These are phyloP conservation scores for Boletus tylopilopsis DNA, from an alignment of 768 basidiomycete species.

Conservation along the genomic window DNA sequence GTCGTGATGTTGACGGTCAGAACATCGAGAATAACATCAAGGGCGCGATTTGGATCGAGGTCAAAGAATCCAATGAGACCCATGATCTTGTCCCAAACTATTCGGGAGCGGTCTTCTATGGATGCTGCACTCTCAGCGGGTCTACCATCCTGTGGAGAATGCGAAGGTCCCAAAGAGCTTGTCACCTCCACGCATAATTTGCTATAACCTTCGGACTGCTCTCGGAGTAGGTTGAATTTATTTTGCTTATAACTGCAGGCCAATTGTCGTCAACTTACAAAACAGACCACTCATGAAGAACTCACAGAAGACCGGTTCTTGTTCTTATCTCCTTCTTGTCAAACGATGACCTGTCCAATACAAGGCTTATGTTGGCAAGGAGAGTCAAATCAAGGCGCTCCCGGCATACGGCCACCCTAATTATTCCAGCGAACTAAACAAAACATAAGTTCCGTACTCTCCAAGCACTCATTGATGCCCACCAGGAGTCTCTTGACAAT, in stretches of 20 bases:
- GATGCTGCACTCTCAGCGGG: conserved; percentile 55
- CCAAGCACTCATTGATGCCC: conserved; percentile 4
- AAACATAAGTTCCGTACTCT: neutral
- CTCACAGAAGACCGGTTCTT: conserved; percentile 79
- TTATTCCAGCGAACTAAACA: conserved; percentile 52
- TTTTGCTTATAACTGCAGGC: conserved; percentile 87
- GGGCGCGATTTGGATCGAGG: conserved; percentile 88
- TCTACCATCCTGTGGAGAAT: conserved; percentile 61
- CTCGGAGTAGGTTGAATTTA: conserved; percentile 96
- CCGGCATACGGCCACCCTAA: conserved; percentile 59
- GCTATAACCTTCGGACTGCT: conserved; percentile 97
- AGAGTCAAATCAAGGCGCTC: conserved; percentile 71
- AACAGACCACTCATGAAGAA: conserved; percentile 8
- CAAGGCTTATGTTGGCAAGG: conserved; percentile 60
- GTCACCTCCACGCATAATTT: conserved; percentile 85
- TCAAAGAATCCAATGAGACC: conserved; percentile 95
- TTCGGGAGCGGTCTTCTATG: conserved; percentile 61
- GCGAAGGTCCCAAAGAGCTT: conserved; percentile 70
- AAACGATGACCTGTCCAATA: conserved; percentile 60
- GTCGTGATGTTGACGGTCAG: conserved; percentile 77
- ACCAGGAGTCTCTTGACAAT: conserved; percentile 64
- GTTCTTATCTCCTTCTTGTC: conserved; percentile 81
- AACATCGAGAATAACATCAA: conserved; percentile 92
- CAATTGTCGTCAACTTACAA: neutral
- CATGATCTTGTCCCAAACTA: conserved; percentile 80